Evolutionary conservation across 176 grass and related monocot genomes (phyloP).

Genomic region (Chloris gayana): DNA sequence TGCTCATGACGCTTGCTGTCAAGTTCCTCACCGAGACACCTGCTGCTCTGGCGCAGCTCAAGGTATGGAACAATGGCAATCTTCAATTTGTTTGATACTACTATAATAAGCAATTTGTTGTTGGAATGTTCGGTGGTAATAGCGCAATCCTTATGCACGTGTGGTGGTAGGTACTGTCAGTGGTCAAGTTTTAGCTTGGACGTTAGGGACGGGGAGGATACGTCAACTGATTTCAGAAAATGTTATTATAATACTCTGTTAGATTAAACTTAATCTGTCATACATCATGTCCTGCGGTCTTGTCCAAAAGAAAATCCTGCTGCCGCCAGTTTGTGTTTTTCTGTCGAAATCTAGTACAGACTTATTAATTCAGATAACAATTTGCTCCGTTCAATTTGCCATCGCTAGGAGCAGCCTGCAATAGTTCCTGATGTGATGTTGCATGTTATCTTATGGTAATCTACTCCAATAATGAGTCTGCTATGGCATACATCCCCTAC

Average conservation of each 20-base stretch:
- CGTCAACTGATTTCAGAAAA: constrained; percentile 38
- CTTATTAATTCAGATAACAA: constrained; percentile 2
- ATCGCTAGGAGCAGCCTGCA: constrained; percentile 12
- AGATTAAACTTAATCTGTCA: constrained; percentile 33
- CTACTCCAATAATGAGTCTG: constrained; percentile 27
- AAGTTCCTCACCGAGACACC: constrained; percentile 93
- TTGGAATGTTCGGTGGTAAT: constrained; percentile 25
- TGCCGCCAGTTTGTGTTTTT: constrained; percentile 3
- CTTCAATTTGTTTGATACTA: neutral
- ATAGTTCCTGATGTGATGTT: no score
- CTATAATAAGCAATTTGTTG: constrained; percentile 22
- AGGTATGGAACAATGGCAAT: constrained; percentile 41
- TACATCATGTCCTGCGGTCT: constrained; percentile 12
- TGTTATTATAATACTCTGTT: neutral
- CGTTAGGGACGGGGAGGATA: neutral
- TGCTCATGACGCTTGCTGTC: constrained; percentile 90
- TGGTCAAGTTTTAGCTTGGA: constrained; percentile 35
- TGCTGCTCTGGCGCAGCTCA: constrained; percentile 64
- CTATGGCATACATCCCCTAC: neutral
- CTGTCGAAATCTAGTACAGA: constrained; percentile 1
- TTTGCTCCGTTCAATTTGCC: constrained; percentile 36
- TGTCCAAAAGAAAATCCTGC: constrained; percentile 5
- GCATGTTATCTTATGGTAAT: neutral
- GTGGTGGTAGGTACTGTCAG: constrained; percentile 37
- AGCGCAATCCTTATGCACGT: constrained; percentile 39